These are phyloP conservation scores for Casaregolazyma lundiana DNA, from an alignment of 1,139 yeast genomes.

Conservation along the genomic window DNA sequence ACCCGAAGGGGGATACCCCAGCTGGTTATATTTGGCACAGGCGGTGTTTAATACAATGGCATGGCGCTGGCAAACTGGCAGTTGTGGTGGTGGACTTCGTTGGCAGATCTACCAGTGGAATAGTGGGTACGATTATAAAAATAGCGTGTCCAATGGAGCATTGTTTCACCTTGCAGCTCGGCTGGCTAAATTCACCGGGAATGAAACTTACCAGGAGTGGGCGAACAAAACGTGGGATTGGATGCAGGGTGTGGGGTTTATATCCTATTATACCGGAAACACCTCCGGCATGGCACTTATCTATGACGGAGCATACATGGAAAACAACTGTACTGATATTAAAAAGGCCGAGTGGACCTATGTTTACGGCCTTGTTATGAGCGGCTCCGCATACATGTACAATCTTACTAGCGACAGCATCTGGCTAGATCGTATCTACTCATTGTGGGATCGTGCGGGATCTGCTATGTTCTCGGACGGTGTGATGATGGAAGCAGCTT, in stretches of 20 bases:
- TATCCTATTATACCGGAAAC: constrained; percentile 33
- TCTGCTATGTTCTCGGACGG: constrained; percentile 44
- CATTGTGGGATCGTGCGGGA: constrained; percentile 51
- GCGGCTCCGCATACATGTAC: constrained; percentile 71
- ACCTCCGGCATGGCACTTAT: constrained; percentile 28
- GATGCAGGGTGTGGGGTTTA: constrained; percentile 51
- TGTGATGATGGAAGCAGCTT: constrained; percentile 64
- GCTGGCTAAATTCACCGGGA: constrained; percentile 62
- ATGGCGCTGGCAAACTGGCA: constrained; percentile 61
- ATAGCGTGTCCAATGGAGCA: constrained; percentile 73
- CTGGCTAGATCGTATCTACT: constrained; percentile 54
- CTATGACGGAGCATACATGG: constrained; percentile 66
- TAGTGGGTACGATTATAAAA: constrained; percentile 73
- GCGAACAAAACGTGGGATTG: constrained; percentile 69
- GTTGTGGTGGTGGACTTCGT: constrained; percentile 73
- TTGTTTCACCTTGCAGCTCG: constrained; percentile 75
- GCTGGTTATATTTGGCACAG: constrained; percentile 68
- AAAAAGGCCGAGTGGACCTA: constrained; percentile 66
- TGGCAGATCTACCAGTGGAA: constrained; percentile 84
- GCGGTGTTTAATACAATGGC: constrained; percentile 75
- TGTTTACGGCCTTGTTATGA: constrained; percentile 67
- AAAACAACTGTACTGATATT: constrained; percentile 51
- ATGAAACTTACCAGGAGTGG: constrained; percentile 51
- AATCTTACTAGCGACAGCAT: constrained; percentile 52
- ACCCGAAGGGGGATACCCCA: constrained; percentile 49